Conservation (phyloP, 2,329 filamentous ascomycete species). For the Periconia macrospinosa region DNA sequence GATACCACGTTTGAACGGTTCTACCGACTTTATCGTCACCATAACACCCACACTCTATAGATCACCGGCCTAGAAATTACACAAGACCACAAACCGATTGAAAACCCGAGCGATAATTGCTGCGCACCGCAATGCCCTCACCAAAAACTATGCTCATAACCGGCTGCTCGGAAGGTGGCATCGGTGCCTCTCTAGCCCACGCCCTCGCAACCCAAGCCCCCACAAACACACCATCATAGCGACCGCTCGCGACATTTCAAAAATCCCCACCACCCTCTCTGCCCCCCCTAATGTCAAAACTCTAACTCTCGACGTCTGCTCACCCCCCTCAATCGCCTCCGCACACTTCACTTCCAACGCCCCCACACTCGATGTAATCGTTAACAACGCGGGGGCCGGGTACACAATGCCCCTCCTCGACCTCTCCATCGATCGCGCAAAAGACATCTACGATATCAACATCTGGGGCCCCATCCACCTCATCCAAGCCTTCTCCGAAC, state of each 20-base stretch:
- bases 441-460: conserved; percentile 46
- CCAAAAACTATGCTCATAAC: conserved; percentile 20
- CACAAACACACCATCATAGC: conserved; percentile 59
- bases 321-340: conserved; percentile 52
- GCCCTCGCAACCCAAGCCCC: conserved; percentile 38
- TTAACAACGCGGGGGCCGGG: conserved; percentile 61
- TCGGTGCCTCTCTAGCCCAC: conserved; percentile 37
- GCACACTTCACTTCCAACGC: conserved; percentile 48
- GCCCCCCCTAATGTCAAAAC: conserved; percentile 53
- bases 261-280: conserved; percentile 49
- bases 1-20: no score
- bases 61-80: no score
- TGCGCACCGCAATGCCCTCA: no score
- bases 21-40: no score
- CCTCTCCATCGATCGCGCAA: conserved; percentile 43
- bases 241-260: conserved; percentile 56
- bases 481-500: conserved; percentile 58
- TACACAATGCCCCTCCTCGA: conserved; percentile 62
- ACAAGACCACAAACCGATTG: no score
- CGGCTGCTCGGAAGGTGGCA: conserved; percentile 37
- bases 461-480: conserved; percentile 61
- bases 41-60: no score
- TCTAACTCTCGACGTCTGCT: conserved; percentile 54
- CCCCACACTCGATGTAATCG: conserved; percentile 57
- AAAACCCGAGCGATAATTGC: no score